A percentile compares a stretch with the other conserved stretches of the same genome.
These are phyloP conservation scores for Axilococcus clingmanii DNA, from an alignment of 139 green algal species.

Conservation along the genomic window DNA sequence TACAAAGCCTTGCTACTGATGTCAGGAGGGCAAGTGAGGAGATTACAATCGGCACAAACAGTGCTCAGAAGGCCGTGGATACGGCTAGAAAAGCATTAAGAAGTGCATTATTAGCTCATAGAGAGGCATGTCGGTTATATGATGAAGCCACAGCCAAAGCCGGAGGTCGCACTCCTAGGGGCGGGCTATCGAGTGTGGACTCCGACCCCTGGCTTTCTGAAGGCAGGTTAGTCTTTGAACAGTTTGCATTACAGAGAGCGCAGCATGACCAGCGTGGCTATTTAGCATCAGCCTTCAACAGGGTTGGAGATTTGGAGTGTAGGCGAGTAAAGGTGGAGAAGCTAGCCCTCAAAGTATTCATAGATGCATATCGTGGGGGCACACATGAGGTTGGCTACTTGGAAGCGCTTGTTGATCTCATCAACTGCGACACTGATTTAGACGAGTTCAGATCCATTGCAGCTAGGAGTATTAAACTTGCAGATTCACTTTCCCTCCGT, in stretches of 20 bases:
- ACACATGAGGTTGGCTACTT: not conserved
- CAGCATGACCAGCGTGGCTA: slow-evolving; percentile 34
- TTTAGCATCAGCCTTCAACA: slow-evolving; percentile 31
- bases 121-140: slow-evolving; percentile 18
- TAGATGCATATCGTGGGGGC: not conserved
- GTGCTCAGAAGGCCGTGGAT: slow-evolving; percentile 21
- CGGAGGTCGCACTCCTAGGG: not conserved
- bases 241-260: slow-evolving; percentile 22
- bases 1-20: slow-evolving; percentile 2
- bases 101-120: slow-evolving; percentile 17
- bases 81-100: slow-evolving; percentile 18
- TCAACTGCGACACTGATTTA: slow-evolving; percentile 23
- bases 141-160: slow-evolving; percentile 9
- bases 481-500: slow-evolving; percentile 29
- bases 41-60: slow-evolving; percentile 3
- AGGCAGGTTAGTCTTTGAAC: slow-evolving; percentile 31
- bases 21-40: slow-evolving; percentile 9
- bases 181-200: too few species aligned
- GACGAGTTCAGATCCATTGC: slow-evolving; percentile 11
- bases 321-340: slow-evolving; percentile 20
- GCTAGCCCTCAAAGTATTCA: slow-evolving; percentile 8
- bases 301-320: slow-evolving; percentile 36
- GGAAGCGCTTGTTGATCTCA: not conserved
- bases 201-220: slow-evolving; percentile 52
- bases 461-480: slow-evolving; percentile 16